Conservation (phyloP, 78 protist species). For the Tieghemostelium lacteum region DNA sequence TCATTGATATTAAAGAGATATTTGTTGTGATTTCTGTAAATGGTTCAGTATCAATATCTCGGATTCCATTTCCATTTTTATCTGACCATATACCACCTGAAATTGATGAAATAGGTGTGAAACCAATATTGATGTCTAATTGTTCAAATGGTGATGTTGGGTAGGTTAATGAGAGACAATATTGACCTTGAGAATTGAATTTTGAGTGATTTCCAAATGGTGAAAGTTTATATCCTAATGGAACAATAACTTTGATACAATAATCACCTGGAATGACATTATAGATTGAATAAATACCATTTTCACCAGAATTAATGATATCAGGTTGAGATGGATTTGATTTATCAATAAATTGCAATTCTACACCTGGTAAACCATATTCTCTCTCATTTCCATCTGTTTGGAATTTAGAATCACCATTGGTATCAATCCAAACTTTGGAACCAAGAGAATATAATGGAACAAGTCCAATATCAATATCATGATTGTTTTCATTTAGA, state of each 20-base stretch:
- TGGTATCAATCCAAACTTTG: slow-evolving; percentile 1
- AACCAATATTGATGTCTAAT: slow-evolving; percentile 40
- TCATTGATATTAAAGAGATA: neutral
- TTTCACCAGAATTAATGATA: slow-evolving; percentile 13
- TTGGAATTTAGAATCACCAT: too few relatives aligned
- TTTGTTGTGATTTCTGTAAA: neutral
- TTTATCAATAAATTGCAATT: too few relatives aligned
- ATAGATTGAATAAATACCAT: slow-evolving; percentile 31
- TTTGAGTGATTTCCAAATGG: neutral
- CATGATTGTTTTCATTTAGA: neutral
- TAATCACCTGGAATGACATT: slow-evolving; percentile 17
- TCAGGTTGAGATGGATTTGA: too few relatives aligned
- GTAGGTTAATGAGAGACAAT: slow-evolving; percentile 16
- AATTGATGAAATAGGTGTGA: neutral
- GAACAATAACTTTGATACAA: neutral
- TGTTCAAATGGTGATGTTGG: too few relatives aligned
- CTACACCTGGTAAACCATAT: too few relatives aligned
- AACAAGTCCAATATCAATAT: neutral
- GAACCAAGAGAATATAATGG: slow-evolving; percentile 16
- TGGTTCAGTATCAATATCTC: neutral
- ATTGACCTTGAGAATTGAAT: neutral
- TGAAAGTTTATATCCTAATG: slow-evolving; percentile 3
- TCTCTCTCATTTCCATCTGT: too few relatives aligned
- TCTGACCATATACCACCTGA: slow-evolving; percentile 20
- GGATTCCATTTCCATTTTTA: slow-evolving; percentile 5